Evolutionary conservation across 805 yeast genomes (phyloP).

Genomic region (Ogataea methylovora): DNA sequence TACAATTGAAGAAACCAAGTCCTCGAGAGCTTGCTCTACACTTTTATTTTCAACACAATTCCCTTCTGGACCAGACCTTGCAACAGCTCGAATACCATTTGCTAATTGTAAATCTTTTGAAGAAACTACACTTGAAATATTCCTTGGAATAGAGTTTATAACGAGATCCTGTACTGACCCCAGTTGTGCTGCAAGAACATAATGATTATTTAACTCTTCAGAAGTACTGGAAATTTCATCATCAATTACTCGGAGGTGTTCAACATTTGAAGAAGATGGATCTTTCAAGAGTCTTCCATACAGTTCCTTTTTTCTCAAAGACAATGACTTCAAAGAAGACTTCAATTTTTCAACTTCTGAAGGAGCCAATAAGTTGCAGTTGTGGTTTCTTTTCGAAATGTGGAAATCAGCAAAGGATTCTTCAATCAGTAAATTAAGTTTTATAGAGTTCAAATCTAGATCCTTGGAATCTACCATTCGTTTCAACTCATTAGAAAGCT

Average conservation of each 20-base stretch:
- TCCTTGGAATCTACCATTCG: no score
- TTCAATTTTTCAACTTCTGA: no score
- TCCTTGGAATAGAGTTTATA: not conserved
- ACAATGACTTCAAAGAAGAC: no score
- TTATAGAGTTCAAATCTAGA: not conserved
- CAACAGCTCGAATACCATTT: no score
- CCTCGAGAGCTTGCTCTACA: constrained; percentile 29
- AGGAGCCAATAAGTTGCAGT: no score
- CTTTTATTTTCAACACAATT: not conserved
- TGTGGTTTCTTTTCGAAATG: no score
- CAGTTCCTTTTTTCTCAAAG: no score
- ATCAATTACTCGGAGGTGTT: no score
- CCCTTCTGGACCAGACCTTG: not conserved
- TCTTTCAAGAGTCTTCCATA: no score
- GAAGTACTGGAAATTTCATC: constrained; percentile 20
- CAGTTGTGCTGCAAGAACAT: constrained; percentile 35
- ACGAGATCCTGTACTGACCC: constrained; percentile 35
- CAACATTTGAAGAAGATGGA: no score
- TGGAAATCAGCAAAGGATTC: constrained; percentile 11
- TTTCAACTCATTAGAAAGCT: not conserved
- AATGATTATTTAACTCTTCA: constrained; percentile 30
- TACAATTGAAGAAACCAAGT: constrained; percentile 38
- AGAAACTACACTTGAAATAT: no score
- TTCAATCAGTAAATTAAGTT: constrained; percentile 11
- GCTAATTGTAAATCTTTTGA: no score